Evolutionary conservation across 2,329 filamentous ascomycete species (phyloP).

Genomic region (Fusarium hostae): DNA sequence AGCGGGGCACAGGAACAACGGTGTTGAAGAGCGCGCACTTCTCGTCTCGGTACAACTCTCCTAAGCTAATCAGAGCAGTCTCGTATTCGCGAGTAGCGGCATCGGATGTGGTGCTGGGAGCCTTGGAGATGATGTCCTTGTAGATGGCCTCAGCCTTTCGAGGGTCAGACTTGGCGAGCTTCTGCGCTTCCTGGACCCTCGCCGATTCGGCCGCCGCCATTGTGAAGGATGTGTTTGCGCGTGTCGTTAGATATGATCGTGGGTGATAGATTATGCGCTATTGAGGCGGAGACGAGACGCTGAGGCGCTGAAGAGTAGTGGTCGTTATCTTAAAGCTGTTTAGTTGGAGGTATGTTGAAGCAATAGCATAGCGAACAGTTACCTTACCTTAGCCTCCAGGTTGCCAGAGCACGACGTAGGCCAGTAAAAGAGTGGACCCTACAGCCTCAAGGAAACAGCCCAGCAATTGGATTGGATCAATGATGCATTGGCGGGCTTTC

Average conservation of each 20-base stretch:
- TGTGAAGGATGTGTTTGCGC: constrained; percentile 35
- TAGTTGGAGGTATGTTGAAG: constrained; percentile 33
- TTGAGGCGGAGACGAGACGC: neutral
- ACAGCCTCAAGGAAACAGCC: neutral
- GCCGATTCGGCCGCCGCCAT: constrained; percentile 70
- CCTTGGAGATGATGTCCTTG: constrained; percentile 87
- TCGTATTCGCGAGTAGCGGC: constrained; percentile 92
- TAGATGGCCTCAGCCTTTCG: constrained; percentile 87
- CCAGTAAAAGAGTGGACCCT: constrained; percentile 35
- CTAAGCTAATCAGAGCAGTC: constrained; percentile 84
- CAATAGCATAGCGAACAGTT: constrained; percentile 31
- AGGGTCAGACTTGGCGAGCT: constrained; percentile 82
- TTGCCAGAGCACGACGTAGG: constrained; percentile 53
- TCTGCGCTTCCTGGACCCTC: constrained; percentile 88
- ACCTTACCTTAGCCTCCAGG: constrained; percentile 45
- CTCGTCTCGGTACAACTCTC: constrained; percentile 91
- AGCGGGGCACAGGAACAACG: constrained; percentile 14
- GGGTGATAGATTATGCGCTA: constrained; percentile 4
- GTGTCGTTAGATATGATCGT: constrained; percentile 7
- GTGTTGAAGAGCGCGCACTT: constrained; percentile 65
- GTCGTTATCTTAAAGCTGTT: constrained; percentile 33
- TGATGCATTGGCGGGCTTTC: constrained; percentile 38
- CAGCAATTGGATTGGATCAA: constrained; percentile 24
- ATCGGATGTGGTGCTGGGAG: constrained; percentile 84
- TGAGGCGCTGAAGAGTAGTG: constrained; percentile 6